phyloP scores from a whole-genome alignment of 2,329 filamentous ascomycete genomes.

The Aspergillus flavus region DNA sequence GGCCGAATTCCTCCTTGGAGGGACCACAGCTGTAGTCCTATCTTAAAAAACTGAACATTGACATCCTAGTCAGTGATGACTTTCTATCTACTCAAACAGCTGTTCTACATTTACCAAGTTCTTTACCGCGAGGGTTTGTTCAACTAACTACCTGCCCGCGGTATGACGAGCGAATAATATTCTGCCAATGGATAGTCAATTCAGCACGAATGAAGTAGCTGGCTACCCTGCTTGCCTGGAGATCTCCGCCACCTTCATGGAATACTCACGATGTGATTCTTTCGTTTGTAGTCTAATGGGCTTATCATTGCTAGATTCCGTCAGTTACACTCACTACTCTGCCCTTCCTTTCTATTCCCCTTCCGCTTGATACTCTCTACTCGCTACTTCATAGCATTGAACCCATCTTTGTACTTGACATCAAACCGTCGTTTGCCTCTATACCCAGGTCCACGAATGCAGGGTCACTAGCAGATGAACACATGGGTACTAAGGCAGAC shows the following conservation, averaged over 20 bases:
- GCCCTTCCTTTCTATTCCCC: not conserved
- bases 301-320: not conserved
- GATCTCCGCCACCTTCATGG: no score
- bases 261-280: no score
- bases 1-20: not conserved
- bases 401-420: not conserved
- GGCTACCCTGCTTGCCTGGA: no score
- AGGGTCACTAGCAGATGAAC: not conserved
- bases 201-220: no score
- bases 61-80: not conserved
- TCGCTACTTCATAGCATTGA: not conserved
- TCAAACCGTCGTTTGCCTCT: not conserved
- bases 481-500: not conserved
- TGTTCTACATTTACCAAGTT: not conserved
- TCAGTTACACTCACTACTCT: not conserved
- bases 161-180: no score
- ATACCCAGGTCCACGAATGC: not conserved
- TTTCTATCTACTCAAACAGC: not conserved
- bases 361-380: not conserved
- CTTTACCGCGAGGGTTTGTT: no score
- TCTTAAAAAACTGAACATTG: not conserved
- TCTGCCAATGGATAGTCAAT: no score
- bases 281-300: not conserved
- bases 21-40: not conserved
- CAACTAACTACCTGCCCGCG: no score